Conservation (phyloP, 2,329 filamentous ascomycete species). For the Cadophora luteo-olivacea region DNA sequence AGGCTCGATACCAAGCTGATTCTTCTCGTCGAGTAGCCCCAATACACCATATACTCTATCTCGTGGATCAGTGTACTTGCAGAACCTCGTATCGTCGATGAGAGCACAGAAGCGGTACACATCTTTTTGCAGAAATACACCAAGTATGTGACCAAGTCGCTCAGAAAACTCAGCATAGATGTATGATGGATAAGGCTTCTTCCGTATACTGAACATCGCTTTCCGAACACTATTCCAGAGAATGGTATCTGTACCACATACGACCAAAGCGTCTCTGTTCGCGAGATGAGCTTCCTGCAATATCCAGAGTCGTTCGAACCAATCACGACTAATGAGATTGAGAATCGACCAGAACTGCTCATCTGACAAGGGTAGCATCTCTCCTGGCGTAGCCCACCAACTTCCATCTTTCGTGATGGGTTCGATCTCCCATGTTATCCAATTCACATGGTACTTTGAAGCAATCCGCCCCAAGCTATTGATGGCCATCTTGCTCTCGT, state of each 20-base stretch:
- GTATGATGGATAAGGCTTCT: background rate
- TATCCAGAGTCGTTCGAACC: conserved; percentile 32
- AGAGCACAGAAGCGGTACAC: background rate
- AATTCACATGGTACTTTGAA: conserved; percentile 9
- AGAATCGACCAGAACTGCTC: conserved; percentile 11
- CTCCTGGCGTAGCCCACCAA: background rate
- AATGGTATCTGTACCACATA: conserved; percentile 20
- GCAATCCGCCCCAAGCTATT: conserved; percentile 6
- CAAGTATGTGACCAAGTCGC: background rate
- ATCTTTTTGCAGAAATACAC: background rate
- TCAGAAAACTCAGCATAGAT: background rate
- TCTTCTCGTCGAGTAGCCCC: background rate
- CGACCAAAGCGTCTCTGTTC: background rate
- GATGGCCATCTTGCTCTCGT: conserved; percentile 19
- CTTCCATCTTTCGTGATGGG: conserved; percentile 4
- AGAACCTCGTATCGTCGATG: background rate
- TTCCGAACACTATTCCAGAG: conserved; percentile 17
- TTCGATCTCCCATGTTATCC: background rate
- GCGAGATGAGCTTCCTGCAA: conserved; percentile 28
- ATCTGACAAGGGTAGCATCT: background rate
- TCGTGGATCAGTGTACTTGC: conserved; percentile 24
- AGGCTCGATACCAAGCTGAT: conserved; percentile 1
- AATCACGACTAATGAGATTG: conserved; percentile 17
- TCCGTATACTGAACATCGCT: background rate
- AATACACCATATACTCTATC: conserved; percentile 24